Evolutionary conservation across 148 eudicot genomes (phyloP), one percentile per base, ranked within the genome.

Genomic region (Simmondsia chinensis): DNA sequence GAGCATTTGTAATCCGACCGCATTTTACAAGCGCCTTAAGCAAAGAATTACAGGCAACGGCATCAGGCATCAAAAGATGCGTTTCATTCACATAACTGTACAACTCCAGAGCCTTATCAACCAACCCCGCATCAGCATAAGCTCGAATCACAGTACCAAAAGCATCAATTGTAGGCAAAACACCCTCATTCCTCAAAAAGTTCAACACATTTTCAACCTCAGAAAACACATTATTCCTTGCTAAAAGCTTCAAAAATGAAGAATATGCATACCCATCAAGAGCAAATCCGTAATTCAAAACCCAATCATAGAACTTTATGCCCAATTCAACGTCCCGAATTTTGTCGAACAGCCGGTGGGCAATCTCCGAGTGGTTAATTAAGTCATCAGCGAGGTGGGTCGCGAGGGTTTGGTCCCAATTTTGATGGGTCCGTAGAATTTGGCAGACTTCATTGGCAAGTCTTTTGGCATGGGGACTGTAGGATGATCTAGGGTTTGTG

Each of bases 241-340:
- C 85, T 43, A 91, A 59, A 20, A 85, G 76, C 70, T 76, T 82
- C 19, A 91, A 45, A 52, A 91, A 79, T 8, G 97, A 85, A 52
- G 97, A 91, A 59, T 66, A 79, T 36, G 82, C 86, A 61, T 29
- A 46, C 69, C 80, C 76, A 65, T 82, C 80, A 48, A 85, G 73
- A 2, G 80, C 41, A 67, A 61, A 49, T 12, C 83, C 68, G 16
- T 67, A 82, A 10, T 52, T 39, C 31, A 36, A 46, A 18, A 76
- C 59, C 82, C 94, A 91, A 38, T 69, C 66, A 52, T 66, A 74
- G 65, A 91, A 91, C 55, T 76, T 76, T 18, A 91, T 46, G 17
- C 97, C 95, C 61, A 86, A 59, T 13, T 52, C 65, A 11, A 59
- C 71, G 51, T 79, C 79, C 15, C 40, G 60, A 48, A 85, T 72